These are phyloP conservation scores for Singerocomus rubriflavus DNA, from an alignment of 1,284 basidiomycete species.

Conservation along the genomic window DNA sequence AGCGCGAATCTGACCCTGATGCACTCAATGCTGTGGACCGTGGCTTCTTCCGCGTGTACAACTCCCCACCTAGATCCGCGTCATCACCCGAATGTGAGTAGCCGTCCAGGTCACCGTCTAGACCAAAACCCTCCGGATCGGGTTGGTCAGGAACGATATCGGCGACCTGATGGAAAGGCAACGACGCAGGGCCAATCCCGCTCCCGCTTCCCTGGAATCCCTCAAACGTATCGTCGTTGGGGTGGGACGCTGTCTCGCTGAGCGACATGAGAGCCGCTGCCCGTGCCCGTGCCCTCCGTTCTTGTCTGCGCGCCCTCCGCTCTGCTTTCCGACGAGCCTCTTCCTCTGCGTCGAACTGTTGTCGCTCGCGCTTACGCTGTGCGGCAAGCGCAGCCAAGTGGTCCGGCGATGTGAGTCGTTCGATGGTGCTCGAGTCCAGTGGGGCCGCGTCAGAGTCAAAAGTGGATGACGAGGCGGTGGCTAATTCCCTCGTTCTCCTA, in stretches of 20 bases:
- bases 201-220: constrained; percentile 54
- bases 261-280: constrained; percentile 40
- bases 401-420: constrained; percentile 40
- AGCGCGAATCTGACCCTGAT: constrained; percentile 54
- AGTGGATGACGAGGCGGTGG: constrained; percentile 45
- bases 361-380: constrained; percentile 33
- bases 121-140: not conserved
- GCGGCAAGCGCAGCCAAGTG: constrained; percentile 31
- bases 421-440: constrained; percentile 53
- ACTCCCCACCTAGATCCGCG: constrained; percentile 58
- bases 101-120: not conserved
- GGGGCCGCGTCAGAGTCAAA: constrained; percentile 67
- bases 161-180: not conserved
- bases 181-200: not conserved
- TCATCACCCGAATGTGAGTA: constrained; percentile 38
- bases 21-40: constrained; percentile 33
- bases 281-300: constrained; percentile 47
- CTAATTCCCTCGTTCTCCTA: constrained; percentile 14
- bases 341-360: constrained; percentile 37
- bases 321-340: constrained; percentile 45
- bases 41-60: constrained; percentile 44
- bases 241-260: constrained; percentile 17
- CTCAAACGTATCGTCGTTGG: constrained; percentile 45
- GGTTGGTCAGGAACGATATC: not conserved
- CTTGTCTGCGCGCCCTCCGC: constrained; percentile 41